Evolutionary conservation across 306 rosid species (phyloP).

Genomic region (Inga laurina): DNA sequence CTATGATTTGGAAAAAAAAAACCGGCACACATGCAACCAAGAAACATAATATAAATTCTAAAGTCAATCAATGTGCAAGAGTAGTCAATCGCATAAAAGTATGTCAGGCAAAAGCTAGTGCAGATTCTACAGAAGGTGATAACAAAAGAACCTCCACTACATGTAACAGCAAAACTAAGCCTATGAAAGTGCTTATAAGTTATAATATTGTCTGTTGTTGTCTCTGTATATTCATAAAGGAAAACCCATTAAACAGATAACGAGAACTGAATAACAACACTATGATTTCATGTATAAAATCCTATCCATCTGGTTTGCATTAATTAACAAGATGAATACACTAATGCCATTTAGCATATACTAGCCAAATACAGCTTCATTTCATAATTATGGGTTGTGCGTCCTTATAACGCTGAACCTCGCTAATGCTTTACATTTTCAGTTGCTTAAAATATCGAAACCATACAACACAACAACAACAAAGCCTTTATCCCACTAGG

Average conservation of each 20-base stretch:
- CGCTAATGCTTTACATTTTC: not conserved
- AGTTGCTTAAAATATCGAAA: constrained; percentile 17
- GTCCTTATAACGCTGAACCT: constrained; percentile 18
- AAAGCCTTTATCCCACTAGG: too few relatives aligned
- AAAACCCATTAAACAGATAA: not conserved
- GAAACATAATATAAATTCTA: constrained; percentile 11
- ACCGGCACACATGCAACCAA: not conserved
- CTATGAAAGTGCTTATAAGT: not conserved
- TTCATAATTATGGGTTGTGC: not conserved
- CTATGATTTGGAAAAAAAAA: not conserved
- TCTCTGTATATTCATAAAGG: not conserved
- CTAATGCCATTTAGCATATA: not conserved
- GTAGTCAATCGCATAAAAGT: not conserved
- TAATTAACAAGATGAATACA: constrained; percentile 14
- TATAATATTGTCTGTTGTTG: not conserved
- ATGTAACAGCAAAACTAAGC: not conserved
- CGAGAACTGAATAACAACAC: not conserved
- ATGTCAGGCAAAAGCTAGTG: not conserved
- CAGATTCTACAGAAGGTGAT: not conserved
- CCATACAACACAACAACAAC: too few relatives aligned
- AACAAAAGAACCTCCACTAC: not conserved
- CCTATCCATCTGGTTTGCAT: not conserved
- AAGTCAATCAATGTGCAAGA: not conserved
- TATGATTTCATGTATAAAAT: not conserved
- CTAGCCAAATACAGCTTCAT: constrained; percentile 8